Evolutionary conservation across 192 early-diverging fungal species (phyloP).

Genomic region (Kappamyces sp.): DNA sequence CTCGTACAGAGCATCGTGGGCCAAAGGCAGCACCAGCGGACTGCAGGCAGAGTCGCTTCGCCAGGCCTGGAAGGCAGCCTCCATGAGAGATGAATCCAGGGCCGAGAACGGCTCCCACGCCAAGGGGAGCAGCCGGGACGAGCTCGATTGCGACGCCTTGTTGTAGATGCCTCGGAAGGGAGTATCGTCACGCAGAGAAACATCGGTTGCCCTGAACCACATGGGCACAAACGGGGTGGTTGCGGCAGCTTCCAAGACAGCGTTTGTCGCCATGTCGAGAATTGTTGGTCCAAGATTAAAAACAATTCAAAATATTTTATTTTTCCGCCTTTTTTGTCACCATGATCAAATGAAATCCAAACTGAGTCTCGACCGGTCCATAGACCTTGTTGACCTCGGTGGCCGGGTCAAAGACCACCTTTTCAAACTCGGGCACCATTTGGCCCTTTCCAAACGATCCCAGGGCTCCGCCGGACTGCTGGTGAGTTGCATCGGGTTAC

Average conservation of each 20-base stretch:
- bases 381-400: conserved; percentile 22
- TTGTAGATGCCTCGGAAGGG: conserved; percentile 30
- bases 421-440: conserved; percentile 25
- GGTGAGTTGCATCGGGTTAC: background rate
- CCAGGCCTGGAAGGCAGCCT: conserved; percentile 23
- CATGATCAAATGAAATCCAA: conserved; percentile 30
- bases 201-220: conserved; percentile 50
- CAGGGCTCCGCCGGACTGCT: conserved; percentile 6
- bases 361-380: conserved; percentile 29
- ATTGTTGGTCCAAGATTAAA: no score
- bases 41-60: background rate
- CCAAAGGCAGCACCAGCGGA: background rate
- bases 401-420: conserved; percentile 20
- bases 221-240: conserved; percentile 8
- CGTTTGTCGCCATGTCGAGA: background rate
- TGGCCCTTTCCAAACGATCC: conserved; percentile 19
- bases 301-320: background rate
- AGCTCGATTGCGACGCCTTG: conserved; percentile 21
- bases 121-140: conserved; percentile 21
- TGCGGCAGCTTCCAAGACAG: conserved; percentile 5
- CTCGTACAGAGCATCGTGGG: conserved; percentile 77
- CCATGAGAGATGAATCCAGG: conserved; percentile 34
- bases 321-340: conserved; percentile 21
- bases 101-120: conserved; percentile 32
- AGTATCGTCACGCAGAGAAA: conserved; percentile 37